These are phyloP conservation scores for Tetracladium marchalianum DNA, from an alignment of 495 filamentous ascomycete species.

Conservation along the genomic window DNA sequence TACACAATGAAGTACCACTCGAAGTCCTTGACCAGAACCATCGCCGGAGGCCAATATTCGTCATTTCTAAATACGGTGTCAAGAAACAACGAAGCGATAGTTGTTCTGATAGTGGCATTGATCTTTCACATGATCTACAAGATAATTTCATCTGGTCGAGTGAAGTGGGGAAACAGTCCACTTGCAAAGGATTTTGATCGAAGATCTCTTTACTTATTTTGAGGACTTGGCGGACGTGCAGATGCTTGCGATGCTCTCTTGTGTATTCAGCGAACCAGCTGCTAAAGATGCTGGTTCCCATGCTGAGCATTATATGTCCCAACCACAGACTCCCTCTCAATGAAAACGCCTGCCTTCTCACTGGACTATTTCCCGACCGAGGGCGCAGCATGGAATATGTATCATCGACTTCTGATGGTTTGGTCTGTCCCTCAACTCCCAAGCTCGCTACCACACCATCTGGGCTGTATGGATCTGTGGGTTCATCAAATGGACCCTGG, in stretches of 20 bases:
- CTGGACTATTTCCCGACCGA: conserved; percentile 60
- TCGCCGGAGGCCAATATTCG: conserved; percentile 44
- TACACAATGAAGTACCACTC: conserved; percentile 65
- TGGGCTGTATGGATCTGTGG: conserved; percentile 48
- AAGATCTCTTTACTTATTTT: conserved; percentile 62
- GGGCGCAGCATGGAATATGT: conserved; percentile 44
- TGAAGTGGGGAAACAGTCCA: conserved; percentile 82
- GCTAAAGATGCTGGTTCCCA: conserved; percentile 37
- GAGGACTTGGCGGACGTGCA: conserved; percentile 74
- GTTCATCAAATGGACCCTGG: conserved; percentile 45
- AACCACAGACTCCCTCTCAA: conserved; percentile 48
- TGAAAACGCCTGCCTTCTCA: conserved; percentile 56
- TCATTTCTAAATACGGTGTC: conserved; percentile 43
- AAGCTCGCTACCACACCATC: conserved; percentile 47
- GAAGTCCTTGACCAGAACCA: conserved; percentile 44
- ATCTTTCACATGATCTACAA: conserved; percentile 20
- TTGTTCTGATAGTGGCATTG: conserved; percentile 37
- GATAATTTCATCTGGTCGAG: conserved; percentile 40
- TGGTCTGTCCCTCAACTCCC: conserved; percentile 46
- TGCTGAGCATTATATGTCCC: conserved; percentile 32
- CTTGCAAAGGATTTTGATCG: conserved; percentile 69
- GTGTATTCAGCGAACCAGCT: conserved; percentile 64
- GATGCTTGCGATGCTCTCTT: conserved; percentile 92
- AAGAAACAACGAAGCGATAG: conserved; percentile 28
- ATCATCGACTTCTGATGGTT: conserved; percentile 33